A percentile compares a stretch with the other conserved stretches of the same genome.
Conservation (phyloP, 805 yeast species). For the Danielozyma ontarioensis region DNA sequence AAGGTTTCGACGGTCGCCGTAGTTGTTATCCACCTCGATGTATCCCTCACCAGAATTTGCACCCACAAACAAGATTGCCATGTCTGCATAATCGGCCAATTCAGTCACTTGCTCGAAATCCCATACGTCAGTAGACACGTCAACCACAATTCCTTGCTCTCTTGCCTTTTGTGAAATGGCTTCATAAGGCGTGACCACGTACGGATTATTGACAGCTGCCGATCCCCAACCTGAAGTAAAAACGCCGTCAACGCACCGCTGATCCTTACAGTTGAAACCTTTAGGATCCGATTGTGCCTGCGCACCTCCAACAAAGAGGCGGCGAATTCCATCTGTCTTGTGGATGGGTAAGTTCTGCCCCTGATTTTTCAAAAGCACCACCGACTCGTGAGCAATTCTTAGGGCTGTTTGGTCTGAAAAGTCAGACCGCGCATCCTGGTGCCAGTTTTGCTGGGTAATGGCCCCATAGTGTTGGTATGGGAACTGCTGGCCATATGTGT, state of each 20-base stretch:
- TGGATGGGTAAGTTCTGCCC: conserved; percentile 50
- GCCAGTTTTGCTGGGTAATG: conserved; percentile 49
- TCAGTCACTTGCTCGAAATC: conserved; percentile 40
- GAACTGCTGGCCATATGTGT: conserved; percentile 48
- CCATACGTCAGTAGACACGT: conserved; percentile 42
- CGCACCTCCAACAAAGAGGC: conserved; percentile 44
- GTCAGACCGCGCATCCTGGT: conserved; percentile 47
- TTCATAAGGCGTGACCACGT: conserved; percentile 53
- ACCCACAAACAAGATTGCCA: conserved; percentile 50
- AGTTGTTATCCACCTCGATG: conserved; percentile 51
- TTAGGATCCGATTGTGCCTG: conserved; percentile 48
- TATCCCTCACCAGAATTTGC: conserved; percentile 59
- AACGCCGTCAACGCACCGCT: conserved; percentile 48
- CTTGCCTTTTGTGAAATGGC: conserved; percentile 47
- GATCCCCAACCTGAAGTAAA: conserved; percentile 64
- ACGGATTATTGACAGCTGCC: conserved; percentile 52
- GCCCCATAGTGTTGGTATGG: conserved; percentile 54
- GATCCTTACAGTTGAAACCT: conserved; percentile 53
- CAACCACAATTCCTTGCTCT: conserved; percentile 40
- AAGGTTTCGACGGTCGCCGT: conserved; percentile 52
- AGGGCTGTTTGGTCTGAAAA: conserved; percentile 46
- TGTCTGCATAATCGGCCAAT: conserved; percentile 45
- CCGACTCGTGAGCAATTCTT: conserved; percentile 52
- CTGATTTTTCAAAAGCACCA: conserved; percentile 50
- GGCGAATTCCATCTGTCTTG: conserved; percentile 35